Base-by-base conservation (phyloP, 129 eudicot genomes). In the Apium graveolens region DNA sequence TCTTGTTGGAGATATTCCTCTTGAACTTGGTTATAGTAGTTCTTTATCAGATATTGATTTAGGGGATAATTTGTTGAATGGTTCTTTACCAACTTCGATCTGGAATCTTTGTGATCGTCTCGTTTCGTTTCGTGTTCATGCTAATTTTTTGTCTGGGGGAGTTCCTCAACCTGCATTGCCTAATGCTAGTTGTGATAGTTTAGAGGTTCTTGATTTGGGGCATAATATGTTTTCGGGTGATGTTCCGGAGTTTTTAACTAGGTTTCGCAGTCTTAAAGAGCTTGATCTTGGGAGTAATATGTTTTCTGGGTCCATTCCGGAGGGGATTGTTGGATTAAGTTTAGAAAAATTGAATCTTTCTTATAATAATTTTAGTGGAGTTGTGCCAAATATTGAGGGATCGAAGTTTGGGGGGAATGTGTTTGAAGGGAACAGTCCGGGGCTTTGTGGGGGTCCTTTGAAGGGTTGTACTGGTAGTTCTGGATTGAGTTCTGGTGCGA, bases 31-130 rank as follows among this genome's bases (percentile, higher is more conserved):
- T 5, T 94, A 91, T 81, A 90, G 91, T 70, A 76, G 92, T 76
- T 91, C 97, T 3, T 71, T 94, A 0, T 82, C 90, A 5, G 96
- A 90, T 76, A 73, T 94, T 78, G 98, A 94, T 88, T 87, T 94
- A 81, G 88, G 93, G 14, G 72, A 83, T 76, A 94, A 94, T 90
- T 81, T 80, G 89, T 86, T 94, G 9, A 51, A 82, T 69, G 98
- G 96, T 72, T 76, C 93, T 12, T 35, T 94, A 31, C 96, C 98
- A 24, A 80, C 96, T 3, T 94, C 98, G 1, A 78, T 94, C 20
- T 94, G 98, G 98, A 94, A 91, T 77, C 91, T 94, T 39, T 94
- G 98, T 66, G 96, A 87, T 5, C 82, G 92, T 1, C 79, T 94
- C 7, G 84, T 86, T 42, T 85, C 93, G 5, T 82, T 94, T 41